A percentile compares a stretch with the other conserved stretches of the same genome.
phyloP scores from a whole-genome alignment of 2,329 filamentous ascomycete genomes.

The Exophiala dermatitidis region DNA sequence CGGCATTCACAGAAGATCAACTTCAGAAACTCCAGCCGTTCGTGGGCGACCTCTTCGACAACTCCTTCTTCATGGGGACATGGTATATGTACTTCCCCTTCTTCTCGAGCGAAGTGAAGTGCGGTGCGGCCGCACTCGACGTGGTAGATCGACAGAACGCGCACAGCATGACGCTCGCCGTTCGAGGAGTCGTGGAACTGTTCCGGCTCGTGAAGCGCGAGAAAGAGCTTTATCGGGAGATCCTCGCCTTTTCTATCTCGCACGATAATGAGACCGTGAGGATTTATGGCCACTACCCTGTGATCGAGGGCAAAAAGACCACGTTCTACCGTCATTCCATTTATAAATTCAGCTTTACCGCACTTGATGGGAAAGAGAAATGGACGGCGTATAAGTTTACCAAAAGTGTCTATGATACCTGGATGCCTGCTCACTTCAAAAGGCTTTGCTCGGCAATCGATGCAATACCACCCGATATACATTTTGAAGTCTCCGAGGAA shows the following conservation, averaged over 20 bases:
- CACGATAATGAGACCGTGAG: slow-evolving; percentile 20
- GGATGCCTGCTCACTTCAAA: slow-evolving; percentile 33
- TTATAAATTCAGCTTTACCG: slow-evolving; percentile 31
- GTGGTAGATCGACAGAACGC: slow-evolving; percentile 30
- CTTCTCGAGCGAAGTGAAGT: slow-evolving; percentile 28
- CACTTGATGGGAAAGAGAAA: slow-evolving; percentile 31
- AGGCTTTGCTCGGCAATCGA: slow-evolving; percentile 35
- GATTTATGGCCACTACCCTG: slow-evolving; percentile 40
- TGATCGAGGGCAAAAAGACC: slow-evolving; percentile 30
- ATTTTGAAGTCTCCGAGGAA: no score
- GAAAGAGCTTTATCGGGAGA: background rate
- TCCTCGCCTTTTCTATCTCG: no score
- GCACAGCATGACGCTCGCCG: slow-evolving; percentile 32
- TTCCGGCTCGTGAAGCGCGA: slow-evolving; percentile 32
- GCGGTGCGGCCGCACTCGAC: slow-evolving; percentile 25
- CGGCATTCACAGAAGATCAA: slow-evolving; percentile 33
- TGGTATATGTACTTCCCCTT: slow-evolving; percentile 27
- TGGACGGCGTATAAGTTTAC: slow-evolving; percentile 36
- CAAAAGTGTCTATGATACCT: slow-evolving; percentile 34
- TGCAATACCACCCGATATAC: slow-evolving; percentile 7
- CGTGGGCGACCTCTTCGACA: slow-evolving; percentile 19
- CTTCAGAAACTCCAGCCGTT: slow-evolving; percentile 30
- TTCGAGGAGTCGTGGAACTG: slow-evolving; percentile 36
- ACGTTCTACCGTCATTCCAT: slow-evolving; percentile 38
- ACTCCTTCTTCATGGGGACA: slow-evolving; percentile 16